These are phyloP conservation scores for Mycena vulgaris DNA, from an alignment of 768 basidiomycete species.

Conservation along the genomic window DNA sequence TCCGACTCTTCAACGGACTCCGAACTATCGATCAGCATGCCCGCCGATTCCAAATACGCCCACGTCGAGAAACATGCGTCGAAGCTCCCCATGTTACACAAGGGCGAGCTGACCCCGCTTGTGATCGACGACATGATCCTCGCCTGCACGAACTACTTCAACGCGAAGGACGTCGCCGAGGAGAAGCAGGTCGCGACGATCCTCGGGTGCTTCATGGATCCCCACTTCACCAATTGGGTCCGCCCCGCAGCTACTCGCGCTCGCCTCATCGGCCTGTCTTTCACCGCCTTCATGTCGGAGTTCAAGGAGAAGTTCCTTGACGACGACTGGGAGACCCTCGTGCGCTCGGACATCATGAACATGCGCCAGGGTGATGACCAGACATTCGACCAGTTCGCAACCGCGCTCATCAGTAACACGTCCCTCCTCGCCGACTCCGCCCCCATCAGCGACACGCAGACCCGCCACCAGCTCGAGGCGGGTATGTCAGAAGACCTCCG, in stretches of 20 bases:
- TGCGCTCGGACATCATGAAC: neutral
- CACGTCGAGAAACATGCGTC: neutral
- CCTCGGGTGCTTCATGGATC: constrained; percentile 11
- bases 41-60: neutral
- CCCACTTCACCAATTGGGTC: neutral
- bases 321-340: constrained; percentile 2
- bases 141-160: too few species aligned
- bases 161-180: too few species aligned
- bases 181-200: too few species aligned
- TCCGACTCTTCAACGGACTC: too few species aligned
- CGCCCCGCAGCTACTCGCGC: neutral
- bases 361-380: neutral
- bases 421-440: too few species aligned
- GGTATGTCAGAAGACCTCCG: constrained; percentile 7
- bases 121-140: neutral
- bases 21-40: neutral
- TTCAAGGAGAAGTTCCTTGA: neutral
- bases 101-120: constrained; percentile 4
- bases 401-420: too few species aligned
- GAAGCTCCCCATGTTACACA: constrained; percentile 2
- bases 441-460: neutral
- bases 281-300: neutral
- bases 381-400: too few species aligned
- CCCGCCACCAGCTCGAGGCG: constrained; percentile 3
- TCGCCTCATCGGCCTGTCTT: neutral